A percentile compares a stretch with the other conserved stretches of the same genome.
Conservation (phyloP, 2,329 filamentous ascomycete species). For the Neofusicoccum laricinum region DNA sequence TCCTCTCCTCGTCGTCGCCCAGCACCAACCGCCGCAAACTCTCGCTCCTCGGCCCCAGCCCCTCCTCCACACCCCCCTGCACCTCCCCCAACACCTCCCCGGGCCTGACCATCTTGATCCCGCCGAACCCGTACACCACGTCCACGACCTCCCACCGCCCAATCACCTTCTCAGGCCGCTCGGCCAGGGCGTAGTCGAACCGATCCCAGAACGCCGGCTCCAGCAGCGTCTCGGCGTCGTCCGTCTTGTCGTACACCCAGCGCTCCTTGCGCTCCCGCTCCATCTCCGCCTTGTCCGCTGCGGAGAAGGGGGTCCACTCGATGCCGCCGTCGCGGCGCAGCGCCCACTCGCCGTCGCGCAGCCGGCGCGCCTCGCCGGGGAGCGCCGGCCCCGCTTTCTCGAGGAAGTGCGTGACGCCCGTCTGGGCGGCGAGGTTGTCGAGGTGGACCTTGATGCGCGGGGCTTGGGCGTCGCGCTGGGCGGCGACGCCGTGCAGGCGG, state of each 20-base stretch:
- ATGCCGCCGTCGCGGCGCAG: slow-evolving; percentile 5
- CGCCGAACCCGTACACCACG: slow-evolving; percentile 51
- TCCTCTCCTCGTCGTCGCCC: slow-evolving; percentile 21
- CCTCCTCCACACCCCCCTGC: slow-evolving; percentile 17
- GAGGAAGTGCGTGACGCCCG: slow-evolving; percentile 60
- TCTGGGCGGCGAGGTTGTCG: slow-evolving; percentile 62
- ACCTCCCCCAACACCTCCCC: slow-evolving; percentile 33
- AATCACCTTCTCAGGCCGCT: slow-evolving; percentile 48
- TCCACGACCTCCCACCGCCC: slow-evolving; percentile 53
- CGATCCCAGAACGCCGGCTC: slow-evolving; percentile 54
- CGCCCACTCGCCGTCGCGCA: slow-evolving; percentile 3
- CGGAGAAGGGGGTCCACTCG: background rate
- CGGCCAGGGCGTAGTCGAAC: slow-evolving; percentile 59
- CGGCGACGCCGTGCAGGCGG: slow-evolving; percentile 35
- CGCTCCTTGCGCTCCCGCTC: slow-evolving; percentile 15
- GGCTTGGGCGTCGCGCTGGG: slow-evolving; percentile 22
- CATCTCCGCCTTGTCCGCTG: background rate
- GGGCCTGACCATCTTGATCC: slow-evolving; percentile 48
- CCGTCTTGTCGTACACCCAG: slow-evolving; percentile 62
- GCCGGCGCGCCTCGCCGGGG: background rate
- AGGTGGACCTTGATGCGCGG: slow-evolving; percentile 48
- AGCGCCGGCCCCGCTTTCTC: slow-evolving; percentile 18
- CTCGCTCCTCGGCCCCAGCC: background rate
- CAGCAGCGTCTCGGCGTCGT: slow-evolving; percentile 46
- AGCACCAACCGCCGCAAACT: slow-evolving; percentile 17